Evolutionary conservation across 306 rosid genomes (phyloP).

Genomic region (Cucumis cinereus): DNA sequence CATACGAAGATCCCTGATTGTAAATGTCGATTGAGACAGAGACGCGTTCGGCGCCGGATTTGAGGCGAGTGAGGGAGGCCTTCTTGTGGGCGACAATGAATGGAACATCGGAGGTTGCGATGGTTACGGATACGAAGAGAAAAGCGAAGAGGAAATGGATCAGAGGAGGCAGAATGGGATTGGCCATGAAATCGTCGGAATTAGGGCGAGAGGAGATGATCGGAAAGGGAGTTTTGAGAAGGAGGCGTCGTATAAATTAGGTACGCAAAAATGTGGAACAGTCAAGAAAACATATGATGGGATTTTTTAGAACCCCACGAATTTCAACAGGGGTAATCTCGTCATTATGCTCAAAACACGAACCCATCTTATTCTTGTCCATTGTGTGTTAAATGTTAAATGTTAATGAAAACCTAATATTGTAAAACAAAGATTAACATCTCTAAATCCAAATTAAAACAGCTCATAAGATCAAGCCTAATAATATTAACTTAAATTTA

Average conservation of each 20-base stretch:
- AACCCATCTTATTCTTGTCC: not conserved
- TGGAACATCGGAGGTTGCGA: slow-evolving; percentile 68
- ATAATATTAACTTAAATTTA: too few species aligned
- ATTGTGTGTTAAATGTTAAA: too few species aligned
- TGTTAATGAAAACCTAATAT: too few species aligned
- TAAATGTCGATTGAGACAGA: slow-evolving; percentile 81
- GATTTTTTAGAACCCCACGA: not conserved
- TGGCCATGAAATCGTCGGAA: slow-evolving; percentile 38
- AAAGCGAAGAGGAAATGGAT: slow-evolving; percentile 26
- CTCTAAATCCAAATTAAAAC: too few species aligned
- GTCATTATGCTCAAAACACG: not conserved
- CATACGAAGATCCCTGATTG: slow-evolving; percentile 93
- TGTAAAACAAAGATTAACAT: too few species aligned
- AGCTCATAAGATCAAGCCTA: too few species aligned
- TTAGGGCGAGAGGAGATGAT: not conserved
- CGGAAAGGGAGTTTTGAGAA: not conserved
- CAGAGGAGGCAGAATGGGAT: slow-evolving; percentile 23
- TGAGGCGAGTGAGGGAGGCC: slow-evolving; percentile 77
- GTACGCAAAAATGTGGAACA: not conserved
- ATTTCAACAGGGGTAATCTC: not conserved
- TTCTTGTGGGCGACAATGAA: slow-evolving; percentile 93
- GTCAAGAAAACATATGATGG: not conserved
- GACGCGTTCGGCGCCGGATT: slow-evolving; percentile 83
- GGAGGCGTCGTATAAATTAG: not conserved
- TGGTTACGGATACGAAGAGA: slow-evolving; percentile 24